Base-by-base conservation (phyloP, 768 basidiomycete genomes). In the Cantharellus anzutake region DNA sequence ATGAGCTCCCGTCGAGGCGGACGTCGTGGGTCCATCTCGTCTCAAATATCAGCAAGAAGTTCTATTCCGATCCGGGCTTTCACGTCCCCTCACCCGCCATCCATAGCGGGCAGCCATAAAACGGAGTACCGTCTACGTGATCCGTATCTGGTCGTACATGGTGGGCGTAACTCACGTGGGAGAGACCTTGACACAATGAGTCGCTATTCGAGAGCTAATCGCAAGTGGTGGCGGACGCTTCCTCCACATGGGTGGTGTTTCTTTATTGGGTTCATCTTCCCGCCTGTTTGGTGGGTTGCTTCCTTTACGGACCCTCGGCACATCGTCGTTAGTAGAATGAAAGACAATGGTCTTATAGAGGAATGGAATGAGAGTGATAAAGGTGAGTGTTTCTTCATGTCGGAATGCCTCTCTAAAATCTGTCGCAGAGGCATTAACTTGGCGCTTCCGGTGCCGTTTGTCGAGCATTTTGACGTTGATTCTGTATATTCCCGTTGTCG, bases 401-500 rank as follows among this genome's bases (percentile, higher is more conserved):
- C 34, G 14, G 11, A 14, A 11, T 35, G 14, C 14, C 38, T 11
- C 52, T 55, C 52, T 55, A 55, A 11, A 37, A 35, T 55, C 11
- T 38, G 14, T 53, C 39, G 4, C 42, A 62, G 61, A 55, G 20
- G 51, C 52, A 38, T 34, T 61, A 37, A 44, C 60, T 34, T 62
- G 61, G 61, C 61, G 61, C 37, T 58, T 61, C 37, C 59, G 61
- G 20, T 62, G 61, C 50, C 59, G 61, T 39, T 53, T 62, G 37
- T 55, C 60, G 61, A 60, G 56, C 42, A 29, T 60, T 29, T 62
- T 62, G 48, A 59, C 60, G 4, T 59, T 62, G n/a, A 42, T 62
- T 37, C 53, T 62, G 39, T 62, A 62, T 61, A 57, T 60, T 37
- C 61, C 61, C 41, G 60, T 62, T 7, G 60, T 62, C 61, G 55